Evolutionary conservation across 352 stramenopile genomes (phyloP), one percentile per base, ranked within the genome.

Genomic region (Phytopythium oedochilum): DNA sequence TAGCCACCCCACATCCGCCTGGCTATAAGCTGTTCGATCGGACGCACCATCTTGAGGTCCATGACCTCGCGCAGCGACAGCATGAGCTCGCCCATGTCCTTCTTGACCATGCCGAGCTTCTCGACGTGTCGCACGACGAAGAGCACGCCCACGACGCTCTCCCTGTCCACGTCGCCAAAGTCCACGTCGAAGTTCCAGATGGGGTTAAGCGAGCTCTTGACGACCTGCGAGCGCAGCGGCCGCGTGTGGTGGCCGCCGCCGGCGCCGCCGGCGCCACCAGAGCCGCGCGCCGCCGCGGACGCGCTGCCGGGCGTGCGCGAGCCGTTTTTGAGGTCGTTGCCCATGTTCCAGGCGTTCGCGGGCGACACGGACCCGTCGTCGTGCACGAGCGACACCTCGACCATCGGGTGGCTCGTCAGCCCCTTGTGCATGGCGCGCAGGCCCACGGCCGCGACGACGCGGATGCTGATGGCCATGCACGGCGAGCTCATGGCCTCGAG

Each of bases 171-270:
- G 57, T 89, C 78, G 25, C 81, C 81, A 65, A 91, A 91, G 61
- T 91, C 81, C 42, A 88, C 76, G 56, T 89, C 76, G 43, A 91
- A 78, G 60, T 89, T 86, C 81, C 81, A 91, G 49, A 89, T 86
- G 34, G 81, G 81, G 59, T 91, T 89, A 22, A 91, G 69, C 38
- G 81, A 85, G 48, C 70, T 87, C 69, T 83, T 84, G 49, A 89
- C 69, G 38, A 89, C 57, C 34, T 65, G 73, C 23, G 74, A 82
- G 48, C 71, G 71, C 53, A 88, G 79, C 10, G 69, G 66, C 40
- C 86, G 86, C 28, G 70, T 71, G 29, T 48, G 64, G 39, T 76
- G 56, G 17, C 61, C 44, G 28, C 68, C 28, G n/a, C 59, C 47
- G 17, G 59, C 52, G 35, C 42, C 10, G 54, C 50, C 35, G 11